phyloP scores from a whole-genome alignment of 1,284 basidiomycete species.

The Sanguinoderma infundibulare region DNA sequence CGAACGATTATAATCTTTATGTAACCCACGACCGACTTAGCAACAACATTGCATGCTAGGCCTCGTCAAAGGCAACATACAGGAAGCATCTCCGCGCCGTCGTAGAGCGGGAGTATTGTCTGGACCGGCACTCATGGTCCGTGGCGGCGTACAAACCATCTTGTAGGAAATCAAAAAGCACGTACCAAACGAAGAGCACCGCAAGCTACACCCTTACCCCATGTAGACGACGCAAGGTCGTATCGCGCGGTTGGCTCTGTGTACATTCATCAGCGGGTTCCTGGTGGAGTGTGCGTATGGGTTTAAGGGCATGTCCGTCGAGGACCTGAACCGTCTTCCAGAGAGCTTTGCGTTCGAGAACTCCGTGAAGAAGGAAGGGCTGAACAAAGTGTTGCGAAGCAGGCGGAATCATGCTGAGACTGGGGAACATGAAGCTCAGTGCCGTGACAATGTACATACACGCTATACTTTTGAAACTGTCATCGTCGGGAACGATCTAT shows the following conservation, averaged over 20 bases:
- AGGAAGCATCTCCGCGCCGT: constrained; percentile 65
- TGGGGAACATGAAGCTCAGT: no score
- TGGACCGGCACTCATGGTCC: constrained; percentile 72
- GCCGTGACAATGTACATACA: background rate
- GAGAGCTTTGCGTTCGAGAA: constrained; percentile 65
- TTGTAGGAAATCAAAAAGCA: constrained; percentile 54
- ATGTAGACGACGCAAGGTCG: constrained; percentile 51
- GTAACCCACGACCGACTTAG: constrained; percentile 44
- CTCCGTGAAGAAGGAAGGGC: constrained; percentile 50
- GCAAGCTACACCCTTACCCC: constrained; percentile 53
- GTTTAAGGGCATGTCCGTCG: constrained; percentile 56
- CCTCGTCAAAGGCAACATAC: constrained; percentile 69
- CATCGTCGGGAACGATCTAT: constrained; percentile 8
- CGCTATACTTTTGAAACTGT: constrained; percentile 5
- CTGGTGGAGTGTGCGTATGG: constrained; percentile 71
- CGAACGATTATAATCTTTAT: no score
- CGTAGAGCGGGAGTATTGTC: constrained; percentile 63
- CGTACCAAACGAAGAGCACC: constrained; percentile 43
- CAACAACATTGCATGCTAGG: constrained; percentile 84
- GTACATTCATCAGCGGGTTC: constrained; percentile 69
- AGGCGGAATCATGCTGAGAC: background rate
- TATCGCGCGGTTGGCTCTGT: constrained; percentile 56
- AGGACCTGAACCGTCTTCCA: constrained; percentile 63
- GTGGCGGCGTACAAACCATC: constrained; percentile 56
- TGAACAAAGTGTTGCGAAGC: constrained; percentile 46